Base-by-base conservation (phyloP, 2,329 filamentous ascomycete species). In the Monilinia laxa region DNA sequence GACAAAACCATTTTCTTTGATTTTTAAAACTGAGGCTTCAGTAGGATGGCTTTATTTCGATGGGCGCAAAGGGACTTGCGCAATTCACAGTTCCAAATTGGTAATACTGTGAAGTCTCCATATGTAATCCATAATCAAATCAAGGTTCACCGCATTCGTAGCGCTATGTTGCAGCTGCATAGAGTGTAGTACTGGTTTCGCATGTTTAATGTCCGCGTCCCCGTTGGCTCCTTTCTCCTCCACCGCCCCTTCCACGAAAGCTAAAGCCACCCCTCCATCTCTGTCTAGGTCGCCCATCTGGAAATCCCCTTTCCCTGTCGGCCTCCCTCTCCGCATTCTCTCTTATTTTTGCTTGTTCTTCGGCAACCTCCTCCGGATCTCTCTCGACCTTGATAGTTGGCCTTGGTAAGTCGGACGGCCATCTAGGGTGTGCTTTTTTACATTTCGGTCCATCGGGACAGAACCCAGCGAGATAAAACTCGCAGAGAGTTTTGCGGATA, bases 401-500 rank as follows among this genome's bases (percentile, higher is more conserved):
- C 81, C 89, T 90, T 76, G 92, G 89, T 51, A 93, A 86, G 31
- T 88, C 86, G n/a, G 78, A 83, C 23, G 80, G 79, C 88, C 92
- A 98, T 68, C 88, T 85, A 3, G 94, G 88, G 78, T 99, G 95
- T 7, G 92, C 90, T 70, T 90, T 86, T 75, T 87, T 88, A 79
- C 95, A 99, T 10, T 81, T 81, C 69, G 82, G 84, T 1, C 89
- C 94, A 65, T 96, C 90, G 0, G 95, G 95, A 77, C 95, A 99
- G 81, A 99, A 99, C 1, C 95, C 95, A 10, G 92, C 92, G 20
- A 98, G 81, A 76, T 96, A 99, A 77, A 90, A 97, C 1, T 83
- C 83, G 76, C 95, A 99, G 9, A 97, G 78, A 71, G 85, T 88
- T 70, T 91, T 88, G 68, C 93, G 87, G 66, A 96, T 89, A 79